A percentile compares a stretch with the other conserved stretches of the same genome.
These are phyloP conservation scores for Marchantia polymorpha DNA, from an alignment of 225 moss, liverwort and hornwort genomes.

Conservation along the genomic window DNA sequence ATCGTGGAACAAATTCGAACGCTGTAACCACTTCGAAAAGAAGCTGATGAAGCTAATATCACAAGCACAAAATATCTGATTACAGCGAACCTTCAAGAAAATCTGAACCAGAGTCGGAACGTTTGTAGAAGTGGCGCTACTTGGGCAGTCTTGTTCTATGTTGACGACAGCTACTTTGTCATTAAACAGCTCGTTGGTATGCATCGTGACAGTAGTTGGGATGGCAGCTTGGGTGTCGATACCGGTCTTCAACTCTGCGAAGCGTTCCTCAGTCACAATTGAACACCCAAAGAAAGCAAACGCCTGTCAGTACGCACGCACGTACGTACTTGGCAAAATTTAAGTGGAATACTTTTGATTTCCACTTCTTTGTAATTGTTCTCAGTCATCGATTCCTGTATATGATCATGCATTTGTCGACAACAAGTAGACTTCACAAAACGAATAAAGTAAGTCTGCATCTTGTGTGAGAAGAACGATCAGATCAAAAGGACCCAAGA, in stretches of 20 bases:
- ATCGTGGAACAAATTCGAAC: no score
- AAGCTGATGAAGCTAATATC: no score
- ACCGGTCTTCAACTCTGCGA: not conserved
- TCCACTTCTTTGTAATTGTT: no score
- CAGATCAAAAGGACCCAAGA: not conserved
- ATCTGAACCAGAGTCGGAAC: conserved; percentile 22
- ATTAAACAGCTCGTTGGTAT: conserved; percentile 32
- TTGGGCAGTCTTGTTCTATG: not conserved
- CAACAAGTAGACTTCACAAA: no score
- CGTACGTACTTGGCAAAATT: no score
- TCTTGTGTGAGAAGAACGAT: not conserved
- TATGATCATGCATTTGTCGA: no score
- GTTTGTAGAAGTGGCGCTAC: not conserved
- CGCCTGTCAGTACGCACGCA: no score
- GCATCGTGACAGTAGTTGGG: conserved; percentile 11
- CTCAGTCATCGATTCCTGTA: no score
- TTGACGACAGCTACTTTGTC: not conserved
- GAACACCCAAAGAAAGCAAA: not conserved
- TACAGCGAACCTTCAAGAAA: conserved; percentile 27
- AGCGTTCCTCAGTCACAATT: conserved; percentile 12
- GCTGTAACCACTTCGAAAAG: no score
- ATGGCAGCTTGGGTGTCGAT: not conserved
- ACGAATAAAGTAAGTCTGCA: no score
- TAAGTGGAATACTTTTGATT: no score
- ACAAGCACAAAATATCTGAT: no score